Evolutionary conservation across 257 asterid genomes (phyloP).

Genomic region (Pogostemon cablin): DNA sequence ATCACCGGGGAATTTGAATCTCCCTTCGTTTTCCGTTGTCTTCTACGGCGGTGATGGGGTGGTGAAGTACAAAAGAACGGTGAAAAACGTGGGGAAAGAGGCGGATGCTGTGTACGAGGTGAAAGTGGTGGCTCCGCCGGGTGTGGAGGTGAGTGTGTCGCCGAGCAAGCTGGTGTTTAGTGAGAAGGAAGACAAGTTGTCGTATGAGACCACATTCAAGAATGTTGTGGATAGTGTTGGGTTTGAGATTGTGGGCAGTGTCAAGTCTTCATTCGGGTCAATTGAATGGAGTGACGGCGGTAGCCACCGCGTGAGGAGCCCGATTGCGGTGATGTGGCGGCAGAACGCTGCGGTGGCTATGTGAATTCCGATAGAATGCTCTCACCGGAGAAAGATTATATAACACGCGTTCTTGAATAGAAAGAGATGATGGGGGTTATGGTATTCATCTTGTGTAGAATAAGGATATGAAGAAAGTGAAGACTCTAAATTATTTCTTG

Average conservation of each 20-base stretch:
- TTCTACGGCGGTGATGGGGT: slow-evolving; percentile 36
- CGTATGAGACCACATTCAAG: slow-evolving; percentile 70
- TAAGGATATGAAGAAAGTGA: slow-evolving; percentile 31
- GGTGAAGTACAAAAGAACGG: slow-evolving; percentile 71
- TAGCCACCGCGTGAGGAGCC: slow-evolving; percentile 76
- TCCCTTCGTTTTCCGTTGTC: slow-evolving; percentile 84
- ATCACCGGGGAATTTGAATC: slow-evolving; percentile 79
- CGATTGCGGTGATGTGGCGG: slow-evolving; percentile 65
- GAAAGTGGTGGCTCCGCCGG: slow-evolving; percentile 65
- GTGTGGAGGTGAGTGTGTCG: slow-evolving; percentile 72
- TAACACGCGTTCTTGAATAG: not conserved
- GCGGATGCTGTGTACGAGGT: slow-evolving; percentile 56
- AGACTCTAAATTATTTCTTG: not conserved
- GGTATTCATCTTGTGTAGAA: slow-evolving; percentile 32
- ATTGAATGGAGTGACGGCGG: slow-evolving; percentile 83
- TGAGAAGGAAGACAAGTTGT: slow-evolving; percentile 42
- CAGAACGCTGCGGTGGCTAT: slow-evolving; percentile 47
- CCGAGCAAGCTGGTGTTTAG: slow-evolving; percentile 68
- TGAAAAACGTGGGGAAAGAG: slow-evolving; percentile 68
- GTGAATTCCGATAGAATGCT: slow-evolving; percentile 27
- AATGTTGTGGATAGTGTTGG: slow-evolving; percentile 34
- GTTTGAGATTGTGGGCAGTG: slow-evolving; percentile 34
- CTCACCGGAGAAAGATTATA: not conserved
- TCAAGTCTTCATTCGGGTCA: slow-evolving; percentile 66
- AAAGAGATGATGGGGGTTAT: not conserved